phyloP scores from a whole-genome alignment of 352 stramenopile genomes.

The Halophytophthora batemanensis region DNA sequence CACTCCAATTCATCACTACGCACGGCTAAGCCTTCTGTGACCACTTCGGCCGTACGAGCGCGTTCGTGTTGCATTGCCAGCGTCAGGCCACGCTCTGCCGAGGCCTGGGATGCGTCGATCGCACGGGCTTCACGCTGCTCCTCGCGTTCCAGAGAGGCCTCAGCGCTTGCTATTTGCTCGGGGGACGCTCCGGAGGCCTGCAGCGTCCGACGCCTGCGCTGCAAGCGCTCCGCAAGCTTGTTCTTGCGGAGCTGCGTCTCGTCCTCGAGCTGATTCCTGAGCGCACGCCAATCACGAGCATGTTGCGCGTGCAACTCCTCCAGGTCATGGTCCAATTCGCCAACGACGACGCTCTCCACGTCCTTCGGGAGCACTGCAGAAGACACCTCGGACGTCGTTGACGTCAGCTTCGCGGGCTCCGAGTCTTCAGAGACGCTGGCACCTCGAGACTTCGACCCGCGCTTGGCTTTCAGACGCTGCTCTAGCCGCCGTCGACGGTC shows the following conservation, averaged over 20 bases:
- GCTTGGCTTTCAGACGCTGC: constrained; percentile 19
- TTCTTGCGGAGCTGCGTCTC: constrained; percentile 30
- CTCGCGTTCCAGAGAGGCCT: constrained; percentile 20
- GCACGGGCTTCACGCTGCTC: constrained; percentile 7
- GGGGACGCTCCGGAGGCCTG: constrained; percentile 5
- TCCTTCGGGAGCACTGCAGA: constrained; percentile 2
- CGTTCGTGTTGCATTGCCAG: constrained; percentile 12
- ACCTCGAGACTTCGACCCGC: constrained; percentile 2
- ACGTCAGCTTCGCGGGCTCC: not conserved
- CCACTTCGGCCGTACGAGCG: constrained; percentile 6
- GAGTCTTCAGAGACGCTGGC: not conserved
- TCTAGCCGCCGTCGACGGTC: constrained; percentile 21
- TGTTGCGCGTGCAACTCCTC: constrained; percentile 32
- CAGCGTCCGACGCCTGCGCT: constrained; percentile 27
- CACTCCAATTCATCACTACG: constrained; percentile 18
- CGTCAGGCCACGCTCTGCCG: constrained; percentile 10
- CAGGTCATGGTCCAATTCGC: constrained; percentile 22
- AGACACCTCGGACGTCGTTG: not conserved
- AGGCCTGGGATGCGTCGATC: constrained; percentile 18
- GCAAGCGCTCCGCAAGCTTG: constrained; percentile 30
- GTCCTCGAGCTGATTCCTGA: constrained; percentile 26
- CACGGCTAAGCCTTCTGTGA: constrained; percentile 13
- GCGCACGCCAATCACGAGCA: constrained; percentile 24
- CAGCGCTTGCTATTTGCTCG: constrained; percentile 4
- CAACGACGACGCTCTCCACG: constrained; percentile 7